Conservation (phyloP, 495 filamentous ascomycete genomes). For the Staphylotrichum tortipilum region DNA sequence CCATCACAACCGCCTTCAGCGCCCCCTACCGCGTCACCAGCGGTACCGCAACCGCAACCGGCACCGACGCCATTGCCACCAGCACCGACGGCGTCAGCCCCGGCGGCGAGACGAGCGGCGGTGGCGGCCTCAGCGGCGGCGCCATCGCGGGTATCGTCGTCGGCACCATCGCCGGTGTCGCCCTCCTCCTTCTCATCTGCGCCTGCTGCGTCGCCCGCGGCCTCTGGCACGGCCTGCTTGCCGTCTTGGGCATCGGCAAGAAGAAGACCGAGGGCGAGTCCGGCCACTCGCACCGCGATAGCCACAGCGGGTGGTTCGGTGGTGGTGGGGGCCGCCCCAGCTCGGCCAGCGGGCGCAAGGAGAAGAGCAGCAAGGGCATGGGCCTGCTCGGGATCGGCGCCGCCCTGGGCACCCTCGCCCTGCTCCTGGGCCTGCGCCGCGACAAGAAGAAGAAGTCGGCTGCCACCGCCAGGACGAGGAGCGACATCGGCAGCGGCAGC, state of each 20-base stretch:
- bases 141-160: slow-evolving; percentile 95
- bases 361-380: slow-evolving; percentile 35
- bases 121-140: slow-evolving; percentile 67
- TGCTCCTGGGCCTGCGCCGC: slow-evolving; percentile 70
- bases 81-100: slow-evolving; percentile 27
- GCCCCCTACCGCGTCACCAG: slow-evolving; percentile 66
- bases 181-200: slow-evolving; percentile 64
- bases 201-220: slow-evolving; percentile 64
- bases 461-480: slow-evolving; percentile 34
- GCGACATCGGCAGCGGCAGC: slow-evolving; percentile 41
- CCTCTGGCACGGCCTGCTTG: slow-evolving; percentile 54
- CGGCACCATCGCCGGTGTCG: slow-evolving; percentile 67
- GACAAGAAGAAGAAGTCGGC: slow-evolving; percentile 43
- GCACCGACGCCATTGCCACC: slow-evolving; percentile 34
- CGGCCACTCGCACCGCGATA: slow-evolving; percentile 25
- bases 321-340: slow-evolving; percentile 47
- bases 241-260: slow-evolving; percentile 55
- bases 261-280: slow-evolving; percentile 45
- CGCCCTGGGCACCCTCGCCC: slow-evolving; percentile 55
- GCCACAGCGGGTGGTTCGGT: slow-evolving; percentile 60
- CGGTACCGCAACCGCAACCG: slow-evolving; percentile 32
- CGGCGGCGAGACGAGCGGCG: slow-evolving; percentile 26
- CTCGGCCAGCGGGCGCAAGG: slow-evolving; percentile 44
- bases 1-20: slow-evolving; percentile 41
- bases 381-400: slow-evolving; percentile 53